Evolutionary conservation across 305 asterid species (phyloP).

Genomic region (Fraxinus platypoda): DNA sequence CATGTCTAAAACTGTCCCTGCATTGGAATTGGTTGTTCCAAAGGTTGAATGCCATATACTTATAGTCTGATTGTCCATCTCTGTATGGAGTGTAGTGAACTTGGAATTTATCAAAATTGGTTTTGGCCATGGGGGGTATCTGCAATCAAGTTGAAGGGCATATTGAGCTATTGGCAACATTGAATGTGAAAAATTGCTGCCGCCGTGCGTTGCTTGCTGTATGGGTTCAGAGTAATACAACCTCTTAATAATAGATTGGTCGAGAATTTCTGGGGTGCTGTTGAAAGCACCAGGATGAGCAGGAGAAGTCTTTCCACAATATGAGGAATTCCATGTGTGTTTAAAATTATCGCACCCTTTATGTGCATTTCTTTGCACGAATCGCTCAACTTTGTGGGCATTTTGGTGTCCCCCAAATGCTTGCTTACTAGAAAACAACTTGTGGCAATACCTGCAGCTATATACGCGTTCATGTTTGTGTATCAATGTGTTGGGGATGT

Average conservation of each 20-base stretch:
- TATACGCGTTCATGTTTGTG: conserved; percentile 14
- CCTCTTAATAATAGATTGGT: conserved; percentile 5
- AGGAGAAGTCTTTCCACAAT: conserved; percentile 10
- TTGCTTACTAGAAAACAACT: conserved; percentile 26
- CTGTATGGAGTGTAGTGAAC: neutral
- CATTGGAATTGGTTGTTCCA: conserved; percentile 6
- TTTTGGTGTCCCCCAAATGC: conserved; percentile 38
- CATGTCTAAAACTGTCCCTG: neutral
- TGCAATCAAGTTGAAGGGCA: neutral
- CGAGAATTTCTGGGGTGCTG: neutral
- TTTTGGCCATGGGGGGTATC: neutral
- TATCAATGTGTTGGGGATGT: neutral
- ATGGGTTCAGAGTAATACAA: conserved; percentile 7
- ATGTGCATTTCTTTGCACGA: neutral
- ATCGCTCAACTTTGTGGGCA: conserved; percentile 30
- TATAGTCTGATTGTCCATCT: conserved; percentile 7
- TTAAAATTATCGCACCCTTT: conserved; percentile 9
- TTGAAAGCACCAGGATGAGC: conserved; percentile 20
- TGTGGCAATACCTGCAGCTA: conserved; percentile 23
- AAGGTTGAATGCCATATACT: neutral
- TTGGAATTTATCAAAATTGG: neutral
- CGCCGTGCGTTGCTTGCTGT: conserved; percentile 18
- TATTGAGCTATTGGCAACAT: conserved; percentile 8
- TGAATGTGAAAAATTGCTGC: neutral
- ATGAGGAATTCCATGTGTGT: neutral